These are phyloP conservation scores for Hamigera avellanea DNA, from an alignment of 495 filamentous ascomycete species.

Conservation along the genomic window DNA sequence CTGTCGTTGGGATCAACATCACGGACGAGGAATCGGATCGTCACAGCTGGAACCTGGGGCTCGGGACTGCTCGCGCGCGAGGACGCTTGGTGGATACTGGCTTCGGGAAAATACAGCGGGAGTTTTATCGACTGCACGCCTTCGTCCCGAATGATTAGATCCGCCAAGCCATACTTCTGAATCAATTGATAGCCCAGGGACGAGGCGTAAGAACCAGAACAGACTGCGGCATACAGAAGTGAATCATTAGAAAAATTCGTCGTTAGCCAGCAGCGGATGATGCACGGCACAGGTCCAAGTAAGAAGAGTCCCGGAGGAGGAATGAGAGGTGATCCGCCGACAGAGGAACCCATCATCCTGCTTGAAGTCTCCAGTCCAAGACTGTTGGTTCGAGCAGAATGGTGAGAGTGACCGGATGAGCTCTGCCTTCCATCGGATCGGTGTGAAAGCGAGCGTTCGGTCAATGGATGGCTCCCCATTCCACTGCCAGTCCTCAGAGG, in stretches of 20 bases:
- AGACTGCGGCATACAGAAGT: constrained; percentile 82
- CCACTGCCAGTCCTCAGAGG: constrained; percentile 69
- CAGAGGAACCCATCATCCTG: constrained; percentile 49
- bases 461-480: constrained; percentile 71
- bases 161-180: constrained; percentile 55
- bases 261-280: constrained; percentile 91
- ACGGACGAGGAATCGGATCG: constrained; percentile 62
- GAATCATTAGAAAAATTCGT: constrained; percentile 76
- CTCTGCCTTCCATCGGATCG: constrained; percentile 96
- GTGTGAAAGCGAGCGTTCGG: constrained; percentile 82
- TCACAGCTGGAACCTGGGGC: constrained; percentile 70
- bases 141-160: constrained; percentile 53
- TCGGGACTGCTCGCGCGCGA: constrained; percentile 61
- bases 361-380: constrained; percentile 61
- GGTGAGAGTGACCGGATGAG: constrained; percentile 72
- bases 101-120: constrained; percentile 81
- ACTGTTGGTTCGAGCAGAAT: constrained; percentile 75
- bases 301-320: constrained; percentile 74
- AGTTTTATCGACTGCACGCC: constrained; percentile 59
- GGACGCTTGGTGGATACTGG: constrained; percentile 63
- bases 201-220: constrained; percentile 83
- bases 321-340: constrained; percentile 53
- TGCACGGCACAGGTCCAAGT: constrained; percentile 76
- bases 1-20: constrained; percentile 40
- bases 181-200: constrained; percentile 62